phyloP scores from a whole-genome alignment of 208 protist species.

The Leishmania guyanensis region DNA sequence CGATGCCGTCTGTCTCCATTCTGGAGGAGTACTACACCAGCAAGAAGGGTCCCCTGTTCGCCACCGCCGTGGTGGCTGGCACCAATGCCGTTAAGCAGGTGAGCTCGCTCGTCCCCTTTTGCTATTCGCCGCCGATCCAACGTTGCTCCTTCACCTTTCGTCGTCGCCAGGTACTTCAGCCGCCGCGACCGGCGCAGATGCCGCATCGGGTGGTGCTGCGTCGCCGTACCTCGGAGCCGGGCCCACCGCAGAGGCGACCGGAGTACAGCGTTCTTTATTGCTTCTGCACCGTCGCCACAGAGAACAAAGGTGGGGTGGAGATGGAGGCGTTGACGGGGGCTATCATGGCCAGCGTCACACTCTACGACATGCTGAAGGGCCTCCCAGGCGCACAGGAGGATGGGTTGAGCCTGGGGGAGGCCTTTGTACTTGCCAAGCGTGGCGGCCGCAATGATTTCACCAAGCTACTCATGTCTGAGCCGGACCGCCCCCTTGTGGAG shows the following conservation, averaged over 20 bases:
- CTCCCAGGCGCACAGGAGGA: slow-evolving; percentile 83
- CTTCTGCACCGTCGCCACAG: slow-evolving; percentile 87
- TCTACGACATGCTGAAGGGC: slow-evolving; percentile 89
- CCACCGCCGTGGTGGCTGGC: slow-evolving; percentile 88
- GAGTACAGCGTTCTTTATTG: slow-evolving; percentile 87
- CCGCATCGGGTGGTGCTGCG: slow-evolving; percentile 81
- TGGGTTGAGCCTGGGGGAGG: slow-evolving; percentile 74
- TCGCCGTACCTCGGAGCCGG: slow-evolving; percentile 48
- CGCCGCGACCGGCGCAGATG: slow-evolving; percentile 54
- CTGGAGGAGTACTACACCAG: slow-evolving; percentile 91
- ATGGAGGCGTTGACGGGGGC: slow-evolving; percentile 96
- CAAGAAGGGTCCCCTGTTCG: slow-evolving; percentile 83
- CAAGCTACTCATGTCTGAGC: slow-evolving; percentile 86
- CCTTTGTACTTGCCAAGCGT: slow-evolving; percentile 82
- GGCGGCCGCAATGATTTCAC: slow-evolving; percentile 81
- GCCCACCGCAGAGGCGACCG: slow-evolving; percentile 26
- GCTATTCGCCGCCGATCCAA: slow-evolving; percentile 92
- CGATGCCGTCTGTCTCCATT: slow-evolving; percentile 34
- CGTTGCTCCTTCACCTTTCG: slow-evolving; percentile 89
- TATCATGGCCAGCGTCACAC: slow-evolving; percentile 83
- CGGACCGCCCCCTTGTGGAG: slow-evolving; percentile 37
- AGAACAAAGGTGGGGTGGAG: slow-evolving; percentile 93
- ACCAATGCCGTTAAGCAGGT: slow-evolving; percentile 95
- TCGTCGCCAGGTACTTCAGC: slow-evolving; percentile 50
- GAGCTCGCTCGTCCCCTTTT: slow-evolving; percentile 94